Base-by-base conservation (phyloP, 768 basidiomycete genomes). In the Lactarius trivialis region DNA sequence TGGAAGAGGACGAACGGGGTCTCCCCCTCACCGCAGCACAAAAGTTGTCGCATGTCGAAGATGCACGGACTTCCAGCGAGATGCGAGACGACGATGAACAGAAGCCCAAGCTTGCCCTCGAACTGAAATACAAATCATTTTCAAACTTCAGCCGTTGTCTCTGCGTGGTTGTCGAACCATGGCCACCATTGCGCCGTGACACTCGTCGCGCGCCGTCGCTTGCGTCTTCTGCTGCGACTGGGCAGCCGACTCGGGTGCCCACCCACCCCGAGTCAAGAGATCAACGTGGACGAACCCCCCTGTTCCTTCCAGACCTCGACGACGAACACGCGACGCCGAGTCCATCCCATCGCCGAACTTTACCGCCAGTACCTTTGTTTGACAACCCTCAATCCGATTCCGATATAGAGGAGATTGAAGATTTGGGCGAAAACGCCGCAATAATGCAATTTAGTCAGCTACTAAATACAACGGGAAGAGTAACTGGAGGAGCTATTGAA, bases 81-180 rank as follows among this genome's bases (percentile, higher is more conserved):
- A 67, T 75, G 30, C 76, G 76, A n/a, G 82, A 85, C 53, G 85
- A 86, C 54, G 85, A 87, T 56, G 86, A 77, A 60, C 71, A 70
- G 67, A 91, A 93, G 68, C 88, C 86, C 14, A 89, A 91, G 68
- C 85, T 88, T 7, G 65, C 79, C 33, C 74, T 91, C 36, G 79
- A 82, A 58, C 78, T 93, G 37, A 80, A 72, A 58, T 93, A 89
- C 66, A 80, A 82, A 67, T 86, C 88, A 14, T 91, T 91, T 72
- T 78, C 74, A 56, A 84, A 91, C 53, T 81, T 82, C 60, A 86
- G 85, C 0, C 82, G 83, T 58, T 91, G 88, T 71, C 79, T 93
- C 19, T 91, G 88, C 69, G 79, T 93, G 37, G 86, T 93, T 26
- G 84, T 92, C 17, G 91, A 93, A 70, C 92, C 91, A 17, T 91